Evolutionary conservation across 345 rosid genomes (phyloP).

Genomic region (Bretschneidera sinensis): DNA sequence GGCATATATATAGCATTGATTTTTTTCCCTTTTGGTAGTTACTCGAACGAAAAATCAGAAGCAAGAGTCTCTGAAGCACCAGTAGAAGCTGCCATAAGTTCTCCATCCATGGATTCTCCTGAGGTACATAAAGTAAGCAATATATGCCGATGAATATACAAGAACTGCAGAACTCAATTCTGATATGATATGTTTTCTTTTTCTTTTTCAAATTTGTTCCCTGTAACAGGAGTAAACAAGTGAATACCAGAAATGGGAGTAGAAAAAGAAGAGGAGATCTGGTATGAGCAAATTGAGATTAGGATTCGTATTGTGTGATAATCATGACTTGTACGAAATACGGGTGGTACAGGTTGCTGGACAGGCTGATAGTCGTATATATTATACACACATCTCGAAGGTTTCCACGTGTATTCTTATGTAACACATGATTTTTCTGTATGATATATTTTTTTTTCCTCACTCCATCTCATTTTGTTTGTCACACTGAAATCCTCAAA

Average conservation of each 20-base stretch:
- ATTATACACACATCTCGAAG: no score
- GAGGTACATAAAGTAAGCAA: slow-evolving; percentile 37
- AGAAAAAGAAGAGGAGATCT: not conserved
- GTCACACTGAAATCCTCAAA: no score
- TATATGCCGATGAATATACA: no score
- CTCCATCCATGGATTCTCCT: slow-evolving; percentile 26
- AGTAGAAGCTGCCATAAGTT: slow-evolving; percentile 34
- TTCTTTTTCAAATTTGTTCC: no score
- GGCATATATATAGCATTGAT: not conserved
- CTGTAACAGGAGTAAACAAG: not conserved
- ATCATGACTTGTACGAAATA: not conserved
- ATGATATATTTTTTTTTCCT: no score
- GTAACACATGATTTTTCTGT: no score
- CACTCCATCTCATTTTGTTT: no score
- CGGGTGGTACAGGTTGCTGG: not conserved
- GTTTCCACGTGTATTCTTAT: no score
- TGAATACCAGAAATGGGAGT: not conserved
- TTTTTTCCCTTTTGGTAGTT: slow-evolving; percentile 28
- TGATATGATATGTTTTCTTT: not conserved
- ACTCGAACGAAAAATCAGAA: slow-evolving; percentile 94
- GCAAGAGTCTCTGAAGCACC: slow-evolving; percentile 55
- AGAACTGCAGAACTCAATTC: not conserved
- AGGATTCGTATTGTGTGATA: not conserved
- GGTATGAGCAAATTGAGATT: not conserved
- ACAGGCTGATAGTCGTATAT: no score